Conservation (phyloP, 805 yeast genomes). For the Hanseniaspora jakobsenii region DNA sequence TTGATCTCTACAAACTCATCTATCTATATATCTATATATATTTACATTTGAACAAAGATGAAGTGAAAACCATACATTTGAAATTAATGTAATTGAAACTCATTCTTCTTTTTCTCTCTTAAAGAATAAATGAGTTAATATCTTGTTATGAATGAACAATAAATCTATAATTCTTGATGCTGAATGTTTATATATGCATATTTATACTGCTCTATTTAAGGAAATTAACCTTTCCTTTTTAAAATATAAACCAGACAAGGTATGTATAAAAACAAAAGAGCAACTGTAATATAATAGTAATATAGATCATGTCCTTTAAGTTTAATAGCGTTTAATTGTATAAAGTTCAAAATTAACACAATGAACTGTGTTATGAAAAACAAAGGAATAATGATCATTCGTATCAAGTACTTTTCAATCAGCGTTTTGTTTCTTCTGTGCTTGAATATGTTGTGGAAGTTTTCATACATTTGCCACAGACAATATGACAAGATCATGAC, state of each 20-base stretch:
- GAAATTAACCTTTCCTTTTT: not conserved
- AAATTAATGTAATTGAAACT: too few species aligned
- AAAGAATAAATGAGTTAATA: too few species aligned
- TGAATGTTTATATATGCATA: too few species aligned
- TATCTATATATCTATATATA: too few species aligned
- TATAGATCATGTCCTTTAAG: not conserved
- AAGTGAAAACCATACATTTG: too few species aligned
- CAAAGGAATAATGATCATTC: not conserved
- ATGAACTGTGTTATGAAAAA: not conserved
- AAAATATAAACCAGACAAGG: conserved; percentile 1
- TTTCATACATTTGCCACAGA: conserved; percentile 14
- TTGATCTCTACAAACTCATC: too few species aligned
- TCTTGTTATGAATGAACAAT: too few species aligned
- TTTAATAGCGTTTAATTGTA: not conserved
- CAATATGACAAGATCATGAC: conserved; percentile 4
- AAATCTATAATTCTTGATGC: too few species aligned
- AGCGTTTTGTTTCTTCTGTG: not conserved
- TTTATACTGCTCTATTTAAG: too few species aligned
- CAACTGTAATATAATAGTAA: not conserved
- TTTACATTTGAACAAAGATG: too few species aligned
- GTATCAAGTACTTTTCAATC: not conserved
- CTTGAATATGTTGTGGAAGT: conserved; percentile 7
- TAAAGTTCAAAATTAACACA: not conserved
- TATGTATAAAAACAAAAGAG: not conserved
- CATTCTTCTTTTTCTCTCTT: too few species aligned